phyloP scores from a whole-genome alignment of 2,329 filamentous ascomycete species.

The Penicillium brevicompactum region DNA sequence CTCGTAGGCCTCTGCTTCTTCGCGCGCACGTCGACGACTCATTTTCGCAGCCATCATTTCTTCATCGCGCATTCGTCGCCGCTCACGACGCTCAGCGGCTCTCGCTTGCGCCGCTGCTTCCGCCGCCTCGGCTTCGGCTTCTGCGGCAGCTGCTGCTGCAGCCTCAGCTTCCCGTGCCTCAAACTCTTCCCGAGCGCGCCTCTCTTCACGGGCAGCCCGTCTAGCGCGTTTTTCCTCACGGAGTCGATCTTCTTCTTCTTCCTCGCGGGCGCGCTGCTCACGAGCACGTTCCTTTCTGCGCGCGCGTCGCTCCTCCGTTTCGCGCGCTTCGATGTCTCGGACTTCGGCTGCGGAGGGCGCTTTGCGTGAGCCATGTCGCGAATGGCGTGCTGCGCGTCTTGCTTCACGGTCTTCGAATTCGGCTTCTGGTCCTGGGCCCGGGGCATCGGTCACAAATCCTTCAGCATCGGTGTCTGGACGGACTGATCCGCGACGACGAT shows the following conservation, averaged over 20 bases:
- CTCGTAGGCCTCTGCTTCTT: constrained; percentile 34
- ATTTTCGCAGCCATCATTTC: constrained; percentile 32
- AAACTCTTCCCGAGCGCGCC: constrained; percentile 32
- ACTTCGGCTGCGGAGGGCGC: constrained; percentile 33
- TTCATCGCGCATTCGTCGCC: constrained; percentile 39
- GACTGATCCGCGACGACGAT: constrained; percentile 41
- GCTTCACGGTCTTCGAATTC: constrained; percentile 60
- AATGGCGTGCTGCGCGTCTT: constrained; percentile 63
- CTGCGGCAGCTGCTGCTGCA: constrained; percentile 36
- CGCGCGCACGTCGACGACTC: constrained; percentile 36
- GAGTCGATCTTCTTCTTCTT: constrained; percentile 43
- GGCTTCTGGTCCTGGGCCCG: constrained; percentile 39
- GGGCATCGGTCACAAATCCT: constrained; percentile 47
- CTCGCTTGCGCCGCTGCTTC: constrained; percentile 37
- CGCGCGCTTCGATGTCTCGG: constrained; percentile 40
- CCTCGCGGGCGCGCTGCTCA: constrained; percentile 42
- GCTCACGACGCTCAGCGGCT: constrained; percentile 44
- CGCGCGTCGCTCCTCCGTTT: constrained; percentile 38
- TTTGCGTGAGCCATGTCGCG: constrained; percentile 49
- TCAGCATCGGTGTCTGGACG: constrained; percentile 55
- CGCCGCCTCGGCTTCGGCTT: constrained; percentile 36
- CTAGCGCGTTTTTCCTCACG: constrained; percentile 45
- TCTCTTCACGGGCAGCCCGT: constrained; percentile 56
- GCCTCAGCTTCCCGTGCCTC: constrained; percentile 22
- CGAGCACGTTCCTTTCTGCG: constrained; percentile 36